Evolutionary conservation across 1,284 basidiomycete species (phyloP).

Genomic region (Marasmius tenuissimus): DNA sequence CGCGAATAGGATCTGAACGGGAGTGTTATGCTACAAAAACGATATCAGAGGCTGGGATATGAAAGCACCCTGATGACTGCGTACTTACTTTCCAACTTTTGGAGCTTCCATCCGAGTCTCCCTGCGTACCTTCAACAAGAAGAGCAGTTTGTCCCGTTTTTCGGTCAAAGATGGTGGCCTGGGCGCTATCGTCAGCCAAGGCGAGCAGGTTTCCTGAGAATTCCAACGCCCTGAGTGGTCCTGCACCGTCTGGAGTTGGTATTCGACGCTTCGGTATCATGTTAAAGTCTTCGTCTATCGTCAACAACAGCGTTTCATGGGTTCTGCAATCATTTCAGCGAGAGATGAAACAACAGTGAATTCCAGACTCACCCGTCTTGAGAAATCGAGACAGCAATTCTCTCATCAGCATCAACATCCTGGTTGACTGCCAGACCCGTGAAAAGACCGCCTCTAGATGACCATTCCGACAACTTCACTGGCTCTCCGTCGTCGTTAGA

Average conservation of each 20-base stretch:
- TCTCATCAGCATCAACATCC: conserved; percentile 7
- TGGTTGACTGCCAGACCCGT: conserved; percentile 16
- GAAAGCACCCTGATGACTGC: background rate
- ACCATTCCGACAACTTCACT: conserved; percentile 47
- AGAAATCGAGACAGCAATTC: conserved; percentile 8
- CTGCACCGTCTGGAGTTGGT: conserved; percentile 24
- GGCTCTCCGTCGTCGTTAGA: conserved; percentile 5
- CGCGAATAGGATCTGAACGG: conserved; percentile 51
- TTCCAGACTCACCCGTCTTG: conserved; percentile 7
- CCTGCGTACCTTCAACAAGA: conserved; percentile 37
- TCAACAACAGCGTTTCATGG: background rate
- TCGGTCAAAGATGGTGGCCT: conserved; percentile 57
- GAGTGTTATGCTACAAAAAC: conserved; percentile 38
- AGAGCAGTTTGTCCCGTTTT: conserved; percentile 42
- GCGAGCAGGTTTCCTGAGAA: conserved; percentile 51
- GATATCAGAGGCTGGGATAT: conserved; percentile 7
- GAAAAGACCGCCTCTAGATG: conserved; percentile 50
- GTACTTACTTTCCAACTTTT: conserved; percentile 34
- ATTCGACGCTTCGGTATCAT: conserved; percentile 24
- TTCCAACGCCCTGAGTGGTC: conserved; percentile 38
- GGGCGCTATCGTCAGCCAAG: conserved; percentile 48
- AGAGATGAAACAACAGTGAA: background rate
- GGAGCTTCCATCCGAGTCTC: conserved; percentile 13
- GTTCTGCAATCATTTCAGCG: background rate
- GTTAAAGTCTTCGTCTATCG: background rate